Evolutionary conservation across 352 stramenopile genomes (phyloP).

Genomic region (Globisporangium radiosum): DNA sequence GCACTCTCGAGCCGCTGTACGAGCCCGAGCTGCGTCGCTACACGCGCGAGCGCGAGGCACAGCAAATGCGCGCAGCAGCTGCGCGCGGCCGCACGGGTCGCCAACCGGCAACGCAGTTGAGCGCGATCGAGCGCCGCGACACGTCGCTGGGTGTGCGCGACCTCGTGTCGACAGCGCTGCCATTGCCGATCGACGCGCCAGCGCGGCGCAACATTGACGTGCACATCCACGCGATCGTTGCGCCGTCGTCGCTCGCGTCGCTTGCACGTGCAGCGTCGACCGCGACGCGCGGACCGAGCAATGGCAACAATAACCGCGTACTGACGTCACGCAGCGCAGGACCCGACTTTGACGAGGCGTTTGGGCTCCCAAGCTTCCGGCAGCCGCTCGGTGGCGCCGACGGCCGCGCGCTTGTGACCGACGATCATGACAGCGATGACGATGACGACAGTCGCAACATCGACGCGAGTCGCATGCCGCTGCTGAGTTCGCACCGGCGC

Average conservation of each 20-base stretch:
- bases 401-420: constrained; percentile 21
- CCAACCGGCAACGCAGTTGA: constrained; percentile 7
- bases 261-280: constrained; percentile 25
- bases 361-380: constrained; percentile 27
- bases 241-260: constrained; percentile 60
- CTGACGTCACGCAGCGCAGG: neutral
- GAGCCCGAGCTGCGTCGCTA: constrained; percentile 37
- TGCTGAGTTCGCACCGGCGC: constrained; percentile 41
- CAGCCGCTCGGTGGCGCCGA: constrained; percentile 17
- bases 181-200: constrained; percentile 19
- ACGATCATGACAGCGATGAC: constrained; percentile 18
- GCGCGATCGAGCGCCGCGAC: constrained; percentile 27
- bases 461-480: constrained; percentile 52
- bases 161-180: constrained; percentile 43
- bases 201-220: constrained; percentile 74
- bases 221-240: constrained; percentile 83
- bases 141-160: constrained; percentile 51
- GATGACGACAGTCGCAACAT: constrained; percentile 19
- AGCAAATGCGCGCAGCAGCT: constrained; percentile 15
- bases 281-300: constrained; percentile 13
- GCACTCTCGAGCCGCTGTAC: constrained; percentile 53
- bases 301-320: constrained; percentile 9
- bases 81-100: constrained; percentile 3
- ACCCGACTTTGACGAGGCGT: constrained; percentile 30
- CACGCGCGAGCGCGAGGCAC: constrained; percentile 26